A percentile compares a stretch with the other conserved stretches of the same genome.
phyloP scores from a whole-genome alignment of 2,329 filamentous ascomycete genomes.

The Coleophoma crateriformis region DNA sequence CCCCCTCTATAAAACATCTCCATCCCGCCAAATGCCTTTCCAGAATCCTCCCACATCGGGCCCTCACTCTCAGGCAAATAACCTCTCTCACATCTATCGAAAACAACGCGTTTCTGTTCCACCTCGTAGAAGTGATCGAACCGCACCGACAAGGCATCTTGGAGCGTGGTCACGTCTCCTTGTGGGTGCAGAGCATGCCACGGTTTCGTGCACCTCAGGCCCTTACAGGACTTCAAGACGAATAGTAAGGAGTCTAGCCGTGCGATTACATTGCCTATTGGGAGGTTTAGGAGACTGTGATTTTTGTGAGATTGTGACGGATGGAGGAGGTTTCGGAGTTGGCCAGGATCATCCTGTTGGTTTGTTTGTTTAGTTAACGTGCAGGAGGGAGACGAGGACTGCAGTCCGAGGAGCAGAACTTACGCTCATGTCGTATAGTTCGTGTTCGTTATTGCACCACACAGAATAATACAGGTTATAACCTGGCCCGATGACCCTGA shows the following conservation, averaged over 20 bases:
- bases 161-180: slow-evolving; percentile 41
- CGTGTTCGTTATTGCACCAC: slow-evolving; percentile 60
- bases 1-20: neutral
- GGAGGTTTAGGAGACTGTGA: neutral
- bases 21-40: neutral
- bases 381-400: neutral
- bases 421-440: slow-evolving; percentile 50
- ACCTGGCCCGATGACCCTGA: slow-evolving; percentile 32
- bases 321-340: slow-evolving; percentile 36
- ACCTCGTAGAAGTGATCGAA: neutral
- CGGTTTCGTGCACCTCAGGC: slow-evolving; percentile 42
- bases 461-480: slow-evolving; percentile 60
- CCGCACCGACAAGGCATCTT: slow-evolving; percentile 36
- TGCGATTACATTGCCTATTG: slow-evolving; percentile 29
- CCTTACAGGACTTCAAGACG: slow-evolving; percentile 53
- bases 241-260: slow-evolving; percentile 51
- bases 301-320: neutral
- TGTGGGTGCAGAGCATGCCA: slow-evolving; percentile 49
- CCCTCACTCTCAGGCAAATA: neutral
- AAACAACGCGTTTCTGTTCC: neutral
- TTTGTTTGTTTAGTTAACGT: neutral
- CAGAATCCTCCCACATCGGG: neutral
- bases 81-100: neutral
- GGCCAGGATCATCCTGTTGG: slow-evolving; percentile 35
- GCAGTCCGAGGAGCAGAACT: neutral